A percentile compares a stretch with the other conserved stretches of the same genome.
These are phyloP conservation scores for Gracilaria gracilis DNA, from an alignment of 23 red algal species.

Conservation along the genomic window DNA sequence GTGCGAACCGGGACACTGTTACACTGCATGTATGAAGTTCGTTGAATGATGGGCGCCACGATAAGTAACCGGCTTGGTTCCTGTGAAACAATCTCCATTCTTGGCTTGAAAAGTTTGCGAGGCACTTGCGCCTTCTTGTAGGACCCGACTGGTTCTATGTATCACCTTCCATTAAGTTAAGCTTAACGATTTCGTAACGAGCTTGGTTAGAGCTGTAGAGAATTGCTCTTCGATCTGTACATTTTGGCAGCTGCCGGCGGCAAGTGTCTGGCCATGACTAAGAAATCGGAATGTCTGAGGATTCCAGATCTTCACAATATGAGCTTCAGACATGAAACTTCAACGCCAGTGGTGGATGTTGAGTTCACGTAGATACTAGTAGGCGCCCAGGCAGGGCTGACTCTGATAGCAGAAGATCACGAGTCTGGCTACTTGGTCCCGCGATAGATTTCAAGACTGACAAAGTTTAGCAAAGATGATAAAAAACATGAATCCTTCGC, in stretches of 20 bases:
- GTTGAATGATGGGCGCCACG: not conserved
- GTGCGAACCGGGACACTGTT: not conserved
- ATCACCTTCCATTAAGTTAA: not conserved
- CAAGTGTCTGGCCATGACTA: not conserved
- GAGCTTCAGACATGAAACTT: too few species aligned
- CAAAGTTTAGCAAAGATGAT: constrained; percentile 22
- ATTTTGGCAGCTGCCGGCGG: not conserved
- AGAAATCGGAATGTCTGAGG: not conserved
- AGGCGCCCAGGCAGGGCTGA: too few species aligned
- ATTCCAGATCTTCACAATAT: not conserved
- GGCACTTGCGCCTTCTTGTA: not conserved
- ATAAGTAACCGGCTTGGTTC: not conserved
- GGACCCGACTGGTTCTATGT: not conserved
- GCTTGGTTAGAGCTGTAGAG: not conserved
- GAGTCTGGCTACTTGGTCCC: not conserved
- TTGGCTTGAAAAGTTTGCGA: not conserved
- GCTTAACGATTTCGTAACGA: not conserved
- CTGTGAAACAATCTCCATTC: not conserved
- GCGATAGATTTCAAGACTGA: not conserved
- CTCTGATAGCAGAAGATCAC: not conserved
- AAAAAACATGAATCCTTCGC: constrained; percentile 19
- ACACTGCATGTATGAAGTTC: not conserved
- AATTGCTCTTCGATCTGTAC: not conserved
- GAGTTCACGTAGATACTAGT: too few species aligned
- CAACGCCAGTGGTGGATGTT: too few species aligned